Conservation (phyloP, 345 rosid species). For the Salix dunnii region DNA sequence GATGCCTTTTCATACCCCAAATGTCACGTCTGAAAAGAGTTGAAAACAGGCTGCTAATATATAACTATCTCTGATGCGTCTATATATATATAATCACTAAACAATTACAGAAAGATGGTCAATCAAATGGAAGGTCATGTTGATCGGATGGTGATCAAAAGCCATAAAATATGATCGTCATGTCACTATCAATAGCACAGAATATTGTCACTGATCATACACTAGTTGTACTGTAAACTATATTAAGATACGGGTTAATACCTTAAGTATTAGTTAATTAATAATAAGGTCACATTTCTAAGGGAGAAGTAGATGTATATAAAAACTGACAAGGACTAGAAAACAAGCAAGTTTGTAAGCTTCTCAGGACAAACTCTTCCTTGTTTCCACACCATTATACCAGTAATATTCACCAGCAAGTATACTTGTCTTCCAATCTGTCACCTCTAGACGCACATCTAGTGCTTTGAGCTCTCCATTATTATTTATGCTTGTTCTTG, state of each 20-base stretch:
- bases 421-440: constrained; percentile 31
- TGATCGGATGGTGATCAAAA: not conserved
- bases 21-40: not conserved
- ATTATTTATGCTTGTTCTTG: constrained; percentile 4
- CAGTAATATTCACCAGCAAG: not conserved
- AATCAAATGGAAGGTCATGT: too few species aligned
- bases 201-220: not conserved
- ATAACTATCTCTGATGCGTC: not conserved
- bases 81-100: too few species aligned
- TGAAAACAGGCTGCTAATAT: not conserved
- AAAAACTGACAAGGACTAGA: constrained; percentile 13
- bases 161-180: not conserved
- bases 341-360: not conserved
- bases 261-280: not conserved
- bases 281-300: constrained; percentile 18
- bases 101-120: not conserved
- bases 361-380: not conserved
- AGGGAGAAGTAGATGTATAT: not conserved
- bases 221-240: not conserved
- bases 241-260: not conserved
- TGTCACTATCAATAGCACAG: not conserved
- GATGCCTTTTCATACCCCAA: not conserved
- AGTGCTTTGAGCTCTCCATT: constrained; percentile 11
- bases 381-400: not conserved
- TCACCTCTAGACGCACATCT: not conserved